These are phyloP conservation scores for Epichloe elymi DNA, from an alignment of 2,329 filamentous ascomycete genomes.

Conservation along the genomic window DNA sequence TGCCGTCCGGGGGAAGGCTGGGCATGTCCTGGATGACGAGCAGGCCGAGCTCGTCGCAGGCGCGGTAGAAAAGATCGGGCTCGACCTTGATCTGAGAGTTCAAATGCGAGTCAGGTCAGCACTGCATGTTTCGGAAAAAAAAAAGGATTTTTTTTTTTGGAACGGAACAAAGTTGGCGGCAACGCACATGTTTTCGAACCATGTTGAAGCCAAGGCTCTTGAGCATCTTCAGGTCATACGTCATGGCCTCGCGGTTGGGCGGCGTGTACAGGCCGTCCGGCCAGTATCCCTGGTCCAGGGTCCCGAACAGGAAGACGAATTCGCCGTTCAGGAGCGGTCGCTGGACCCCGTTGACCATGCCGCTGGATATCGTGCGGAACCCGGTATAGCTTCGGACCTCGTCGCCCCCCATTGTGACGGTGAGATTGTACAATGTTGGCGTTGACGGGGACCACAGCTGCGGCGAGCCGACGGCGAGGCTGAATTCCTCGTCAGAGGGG, in stretches of 20 bases:
- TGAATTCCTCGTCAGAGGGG: constrained; percentile 35
- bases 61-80: constrained; percentile 52
- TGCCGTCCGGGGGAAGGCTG: constrained; percentile 28
- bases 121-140: too few species aligned
- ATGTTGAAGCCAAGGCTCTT: constrained; percentile 58
- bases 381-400: constrained; percentile 51
- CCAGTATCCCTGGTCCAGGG: constrained; percentile 60
- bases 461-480: constrained; percentile 39
- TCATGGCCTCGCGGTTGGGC: constrained; percentile 54
- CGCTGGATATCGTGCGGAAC: constrained; percentile 50
- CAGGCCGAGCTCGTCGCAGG: constrained; percentile 52
- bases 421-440: constrained; percentile 52
- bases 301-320: constrained; percentile 54
- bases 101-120: neutral
- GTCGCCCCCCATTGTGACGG: constrained; percentile 38
- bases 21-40: constrained; percentile 64
- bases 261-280: constrained; percentile 55
- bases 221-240: constrained; percentile 48
- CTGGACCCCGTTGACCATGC: constrained; percentile 41
- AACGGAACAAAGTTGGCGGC: constrained; percentile 11
- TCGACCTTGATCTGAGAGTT: constrained; percentile 48
- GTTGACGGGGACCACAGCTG: constrained; percentile 52
- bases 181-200: constrained; percentile 54
- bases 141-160: too few species aligned
- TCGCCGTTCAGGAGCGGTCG: constrained; percentile 56